Percentiles rank a stretch among this genome's conserved stretches.
Evolutionary conservation across 331 rosid species (phyloP).

Genomic region (Ulmus americana): DNA sequence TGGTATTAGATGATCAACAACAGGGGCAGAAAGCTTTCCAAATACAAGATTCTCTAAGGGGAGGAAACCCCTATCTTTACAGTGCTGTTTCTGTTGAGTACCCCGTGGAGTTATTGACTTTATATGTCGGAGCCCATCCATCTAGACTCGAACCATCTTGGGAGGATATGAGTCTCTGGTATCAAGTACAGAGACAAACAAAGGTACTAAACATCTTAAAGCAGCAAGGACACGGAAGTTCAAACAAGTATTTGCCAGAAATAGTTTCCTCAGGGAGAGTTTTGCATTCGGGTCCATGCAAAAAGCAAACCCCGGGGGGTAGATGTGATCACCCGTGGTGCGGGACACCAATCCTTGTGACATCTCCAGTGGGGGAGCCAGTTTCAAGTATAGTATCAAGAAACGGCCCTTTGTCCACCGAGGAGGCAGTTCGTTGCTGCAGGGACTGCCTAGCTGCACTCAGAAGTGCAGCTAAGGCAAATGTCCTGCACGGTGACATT

Average conservation of each 20-base stretch:
- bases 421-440: conserved; percentile 62
- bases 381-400: conserved; percentile 42
- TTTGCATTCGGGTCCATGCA: conserved; percentile 66
- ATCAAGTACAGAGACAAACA: conserved; percentile 81
- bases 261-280: conserved; percentile 66
- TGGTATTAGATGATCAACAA: conserved; percentile 60
- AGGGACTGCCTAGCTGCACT: conserved; percentile 64
- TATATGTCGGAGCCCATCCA: conserved; percentile 76
- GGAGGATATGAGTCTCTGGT: conserved; percentile 96
- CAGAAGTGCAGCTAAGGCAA: conserved; percentile 58
- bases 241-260: conserved; percentile 58
- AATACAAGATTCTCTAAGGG: conserved; percentile 51
- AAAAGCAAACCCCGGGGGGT: conserved; percentile 67
- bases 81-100: conserved; percentile 55
- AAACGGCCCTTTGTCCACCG: conserved; percentile 52
- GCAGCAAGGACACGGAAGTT: conserved; percentile 61
- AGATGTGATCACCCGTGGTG: conserved; percentile 75
- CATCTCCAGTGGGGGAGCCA: conserved; percentile 69
- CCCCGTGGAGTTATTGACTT: conserved; percentile 41
- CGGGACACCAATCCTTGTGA: conserved; percentile 74
- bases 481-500: conserved; percentile 74
- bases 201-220: conserved; percentile 64
- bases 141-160: conserved; percentile 78
- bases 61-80: conserved; percentile 58
- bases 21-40: conserved; percentile 69